Conservation (phyloP, 78 protist species). For the Cavenderia fasciculata region DNA sequence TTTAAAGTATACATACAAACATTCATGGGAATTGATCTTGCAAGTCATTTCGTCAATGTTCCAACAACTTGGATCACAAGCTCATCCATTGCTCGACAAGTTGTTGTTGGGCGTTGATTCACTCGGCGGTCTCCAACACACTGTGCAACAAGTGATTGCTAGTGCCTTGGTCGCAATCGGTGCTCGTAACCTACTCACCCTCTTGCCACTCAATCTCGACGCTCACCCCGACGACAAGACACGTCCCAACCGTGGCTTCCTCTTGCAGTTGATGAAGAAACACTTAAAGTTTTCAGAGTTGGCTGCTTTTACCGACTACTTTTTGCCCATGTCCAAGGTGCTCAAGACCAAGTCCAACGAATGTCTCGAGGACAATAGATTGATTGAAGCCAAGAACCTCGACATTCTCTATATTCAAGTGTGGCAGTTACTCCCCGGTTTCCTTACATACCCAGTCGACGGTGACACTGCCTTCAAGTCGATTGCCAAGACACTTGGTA, state of each 20-base stretch:
- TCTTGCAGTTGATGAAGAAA: slow-evolving; percentile 35
- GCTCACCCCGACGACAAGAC: slow-evolving; percentile 10
- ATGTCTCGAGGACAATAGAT: not conserved
- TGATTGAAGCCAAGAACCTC: slow-evolving; percentile 39
- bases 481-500: slow-evolving; percentile 29
- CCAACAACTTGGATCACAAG: slow-evolving; percentile 41
- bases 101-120: slow-evolving; percentile 3
- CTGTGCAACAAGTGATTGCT: slow-evolving; percentile 6
- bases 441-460: slow-evolving; percentile 46
- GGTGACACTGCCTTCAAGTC: slow-evolving; percentile 4
- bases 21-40: slow-evolving; percentile 43
- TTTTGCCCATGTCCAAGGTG: slow-evolving; percentile 19
- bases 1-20: slow-evolving; percentile 16
- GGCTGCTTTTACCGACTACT: slow-evolving; percentile 41
- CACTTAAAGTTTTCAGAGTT: slow-evolving; percentile 31
- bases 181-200: slow-evolving; percentile 30
- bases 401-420: slow-evolving; percentile 40
- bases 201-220: slow-evolving; percentile 53
- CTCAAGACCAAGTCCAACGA: slow-evolving; percentile 2
- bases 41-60: not conserved
- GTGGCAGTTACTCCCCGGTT: slow-evolving; percentile 66
- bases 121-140: slow-evolving; percentile 6
- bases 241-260: slow-evolving; percentile 32
- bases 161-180: slow-evolving; percentile 29
- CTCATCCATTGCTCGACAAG: slow-evolving; percentile 22